Evolutionary conservation across 2,329 filamentous ascomycete species (phyloP).

Genomic region (Epichloe hybrida): DNA sequence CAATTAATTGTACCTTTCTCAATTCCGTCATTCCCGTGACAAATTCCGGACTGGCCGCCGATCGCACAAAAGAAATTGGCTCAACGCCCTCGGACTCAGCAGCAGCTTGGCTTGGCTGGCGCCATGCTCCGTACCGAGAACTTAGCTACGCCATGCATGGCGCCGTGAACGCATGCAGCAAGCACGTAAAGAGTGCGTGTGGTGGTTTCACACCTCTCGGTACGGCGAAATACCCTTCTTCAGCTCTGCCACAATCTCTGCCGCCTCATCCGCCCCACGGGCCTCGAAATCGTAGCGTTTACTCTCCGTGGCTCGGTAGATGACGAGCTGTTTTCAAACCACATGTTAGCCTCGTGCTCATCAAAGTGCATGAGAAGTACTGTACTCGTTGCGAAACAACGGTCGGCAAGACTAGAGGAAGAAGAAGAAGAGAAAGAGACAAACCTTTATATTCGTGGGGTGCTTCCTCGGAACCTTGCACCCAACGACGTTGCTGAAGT

Average conservation of each 20-base stretch:
- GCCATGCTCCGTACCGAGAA: background rate
- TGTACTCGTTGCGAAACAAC: too few relatives aligned
- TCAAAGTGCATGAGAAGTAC: too few relatives aligned
- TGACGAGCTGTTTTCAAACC: constrained; percentile 38
- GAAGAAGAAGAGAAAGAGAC: constrained; percentile 8
- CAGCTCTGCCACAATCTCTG: constrained; percentile 67
- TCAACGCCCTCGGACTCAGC: too few relatives aligned
- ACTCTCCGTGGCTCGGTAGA: constrained; percentile 62
- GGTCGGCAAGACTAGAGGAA: background rate
- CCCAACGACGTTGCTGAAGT: constrained; percentile 70
- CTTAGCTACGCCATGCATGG: background rate
- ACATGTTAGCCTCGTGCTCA: background rate
- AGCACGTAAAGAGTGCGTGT: too few relatives aligned
- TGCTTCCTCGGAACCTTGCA: constrained; percentile 72
- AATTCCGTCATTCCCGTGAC: too few relatives aligned
- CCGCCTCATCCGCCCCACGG: constrained; percentile 55
- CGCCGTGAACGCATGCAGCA: background rate
- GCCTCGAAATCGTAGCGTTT: constrained; percentile 81
- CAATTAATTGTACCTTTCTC: too few relatives aligned
- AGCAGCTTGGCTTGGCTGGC: background rate
- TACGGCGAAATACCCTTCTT: constrained; percentile 63
- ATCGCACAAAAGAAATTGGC: too few relatives aligned
- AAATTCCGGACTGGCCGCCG: too few relatives aligned
- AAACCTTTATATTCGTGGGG: constrained; percentile 65
- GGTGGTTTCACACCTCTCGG: constrained; percentile 27